Conservation (phyloP, 1,139 yeast species). For the Lizanozyma gosingica region DNA sequence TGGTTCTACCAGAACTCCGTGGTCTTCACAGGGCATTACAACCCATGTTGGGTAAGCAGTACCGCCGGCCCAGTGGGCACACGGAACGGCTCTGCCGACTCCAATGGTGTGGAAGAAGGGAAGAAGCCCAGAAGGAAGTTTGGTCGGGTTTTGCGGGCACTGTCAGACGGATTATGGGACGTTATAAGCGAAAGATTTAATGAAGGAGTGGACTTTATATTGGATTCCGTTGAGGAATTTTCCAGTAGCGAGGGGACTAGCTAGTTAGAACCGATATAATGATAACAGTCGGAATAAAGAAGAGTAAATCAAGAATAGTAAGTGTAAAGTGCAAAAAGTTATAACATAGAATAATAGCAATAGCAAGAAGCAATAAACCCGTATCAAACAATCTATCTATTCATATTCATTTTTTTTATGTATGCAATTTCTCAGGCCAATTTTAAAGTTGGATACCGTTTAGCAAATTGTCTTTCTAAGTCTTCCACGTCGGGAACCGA, state of each 20-base stretch:
- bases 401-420: too few relatives aligned
- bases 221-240: slow-evolving; percentile 61
- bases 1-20: slow-evolving; percentile 89
- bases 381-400: too few relatives aligned
- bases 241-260: slow-evolving; percentile 17
- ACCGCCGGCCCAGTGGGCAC: slow-evolving; percentile 14
- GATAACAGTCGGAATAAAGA: too few relatives aligned
- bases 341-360: too few relatives aligned
- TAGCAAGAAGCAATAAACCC: too few relatives aligned
- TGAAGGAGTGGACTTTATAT: slow-evolving; percentile 74
- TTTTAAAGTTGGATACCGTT: slow-evolving; percentile 35
- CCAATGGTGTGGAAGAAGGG: slow-evolving; percentile 31
- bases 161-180: slow-evolving; percentile 65
- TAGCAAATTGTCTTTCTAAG: slow-evolving; percentile 43
- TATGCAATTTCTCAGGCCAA: not conserved
- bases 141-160: slow-evolving; percentile 77
- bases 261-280: too few relatives aligned
- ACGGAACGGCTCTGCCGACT: slow-evolving; percentile 12
- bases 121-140: slow-evolving; percentile 83
- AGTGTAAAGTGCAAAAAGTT: too few relatives aligned
- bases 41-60: slow-evolving; percentile 66
- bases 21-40: slow-evolving; percentile 65
- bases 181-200: slow-evolving; percentile 75
- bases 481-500: slow-evolving; percentile 49
- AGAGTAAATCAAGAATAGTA: too few relatives aligned